Evolutionary conservation across 208 protist species (phyloP).

Genomic region (Trypanosoma caninum): DNA sequence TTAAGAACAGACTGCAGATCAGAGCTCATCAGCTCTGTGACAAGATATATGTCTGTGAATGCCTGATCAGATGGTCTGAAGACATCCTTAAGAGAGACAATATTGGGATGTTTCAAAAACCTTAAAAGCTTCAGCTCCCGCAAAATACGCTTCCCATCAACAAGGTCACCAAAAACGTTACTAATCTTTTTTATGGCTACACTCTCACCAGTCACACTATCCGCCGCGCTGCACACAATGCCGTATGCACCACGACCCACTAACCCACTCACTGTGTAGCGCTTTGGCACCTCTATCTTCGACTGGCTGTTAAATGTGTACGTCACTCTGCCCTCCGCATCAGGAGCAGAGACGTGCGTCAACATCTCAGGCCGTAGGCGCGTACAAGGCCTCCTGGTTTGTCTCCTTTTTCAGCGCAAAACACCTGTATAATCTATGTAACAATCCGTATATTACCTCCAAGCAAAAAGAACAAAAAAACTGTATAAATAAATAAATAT

Average conservation of each 20-base stretch:
- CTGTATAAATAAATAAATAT: too few species aligned
- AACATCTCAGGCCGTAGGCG: conserved; percentile 39
- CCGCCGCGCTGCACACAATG: conserved; percentile 77
- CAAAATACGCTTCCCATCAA: conserved; percentile 83
- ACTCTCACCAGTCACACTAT: conserved; percentile 51
- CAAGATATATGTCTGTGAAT: conserved; percentile 82
- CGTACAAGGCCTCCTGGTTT: background rate
- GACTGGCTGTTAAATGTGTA: conserved; percentile 66
- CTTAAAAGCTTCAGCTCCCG: conserved; percentile 76
- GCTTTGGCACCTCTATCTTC: conserved; percentile 56
- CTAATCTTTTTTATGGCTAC: conserved; percentile 98
- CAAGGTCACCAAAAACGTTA: conserved; percentile 94
- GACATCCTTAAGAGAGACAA: conserved; percentile 79
- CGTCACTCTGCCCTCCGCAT: conserved; percentile 59
- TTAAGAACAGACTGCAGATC: conserved; percentile 89
- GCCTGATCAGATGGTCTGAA: conserved; percentile 39
- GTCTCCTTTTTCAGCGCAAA: too few species aligned
- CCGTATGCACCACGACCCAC: conserved; percentile 91
- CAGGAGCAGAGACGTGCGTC: conserved; percentile 56
- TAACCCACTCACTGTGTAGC: conserved; percentile 66
- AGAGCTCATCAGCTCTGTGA: conserved; percentile 92
- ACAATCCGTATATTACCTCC: too few species aligned
- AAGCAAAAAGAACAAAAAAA: too few species aligned
- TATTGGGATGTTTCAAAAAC: conserved; percentile 73
- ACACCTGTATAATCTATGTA: too few species aligned